Percentiles rank a stretch among this genome's conserved stretches.
These are phyloP conservation scores for Rhizodiscina lignyota DNA, from an alignment of 495 filamentous ascomycete species.

Conservation along the genomic window DNA sequence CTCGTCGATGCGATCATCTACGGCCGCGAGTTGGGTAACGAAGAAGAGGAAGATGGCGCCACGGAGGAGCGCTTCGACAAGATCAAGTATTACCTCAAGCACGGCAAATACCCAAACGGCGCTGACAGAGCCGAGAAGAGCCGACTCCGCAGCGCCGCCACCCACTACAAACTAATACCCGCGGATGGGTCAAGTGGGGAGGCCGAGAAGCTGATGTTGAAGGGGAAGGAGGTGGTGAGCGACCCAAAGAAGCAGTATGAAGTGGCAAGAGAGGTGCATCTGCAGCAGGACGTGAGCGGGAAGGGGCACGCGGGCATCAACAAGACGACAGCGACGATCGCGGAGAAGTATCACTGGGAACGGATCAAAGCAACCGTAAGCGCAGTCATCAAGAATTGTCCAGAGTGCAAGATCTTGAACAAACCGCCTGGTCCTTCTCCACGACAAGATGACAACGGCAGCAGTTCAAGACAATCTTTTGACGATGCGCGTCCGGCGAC, in stretches of 20 bases:
- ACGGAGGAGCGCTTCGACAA: slow-evolving; percentile 97
- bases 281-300: slow-evolving; percentile 32
- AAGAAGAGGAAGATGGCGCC: slow-evolving; percentile 76
- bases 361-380: slow-evolving; percentile 96
- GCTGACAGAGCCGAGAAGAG: slow-evolving; percentile 93
- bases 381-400: slow-evolving; percentile 81
- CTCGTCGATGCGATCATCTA: slow-evolving; percentile 94
- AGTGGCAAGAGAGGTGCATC: slow-evolving; percentile 62
- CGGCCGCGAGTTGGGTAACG: slow-evolving; percentile 67
- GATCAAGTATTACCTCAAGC: slow-evolving; percentile 92
- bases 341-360: slow-evolving; percentile 95
- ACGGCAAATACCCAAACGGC: slow-evolving; percentile 81
- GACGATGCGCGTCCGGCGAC: too few relatives aligned
- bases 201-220: slow-evolving; percentile 77
- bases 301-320: slow-evolving; percentile 78
- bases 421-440: too few relatives aligned
- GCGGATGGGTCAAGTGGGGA: slow-evolving; percentile 26
- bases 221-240: slow-evolving; percentile 92
- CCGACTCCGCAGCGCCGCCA: slow-evolving; percentile 79
- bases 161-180: slow-evolving; percentile 73
- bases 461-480: too few relatives aligned
- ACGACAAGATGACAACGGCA: too few relatives aligned
- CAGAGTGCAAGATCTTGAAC: slow-evolving; percentile 66
- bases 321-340: slow-evolving; percentile 89
- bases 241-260: slow-evolving; percentile 87